Base-by-base conservation (phyloP, 1,284 basidiomycete genomes). In the Melampsora americana region DNA sequence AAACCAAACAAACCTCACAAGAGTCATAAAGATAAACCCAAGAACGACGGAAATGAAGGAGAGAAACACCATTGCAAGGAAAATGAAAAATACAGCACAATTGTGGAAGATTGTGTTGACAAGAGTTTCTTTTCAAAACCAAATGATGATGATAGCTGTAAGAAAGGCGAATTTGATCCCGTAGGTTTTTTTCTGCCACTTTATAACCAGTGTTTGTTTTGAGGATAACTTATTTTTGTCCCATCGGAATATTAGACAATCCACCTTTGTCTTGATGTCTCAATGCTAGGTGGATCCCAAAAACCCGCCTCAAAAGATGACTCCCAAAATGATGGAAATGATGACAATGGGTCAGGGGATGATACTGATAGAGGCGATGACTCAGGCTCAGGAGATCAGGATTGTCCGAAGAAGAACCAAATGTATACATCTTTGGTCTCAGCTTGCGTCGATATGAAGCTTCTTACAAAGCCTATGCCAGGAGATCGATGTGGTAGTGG, bases 111-210 rank as follows among this genome's bases (percentile, higher is more conserved):
- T 39, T 73, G 71, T 66, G 62, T 73, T 48, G 39, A 73, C 32
- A 73, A 56, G 30, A 66, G 62, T 23, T 66, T 44, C 61, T 73
- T 73, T 39, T 66, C 61, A 6, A 26, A 53, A 42, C 42, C 71
- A 44, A 66, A 56, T 30, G 16, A 23, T 18, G 71, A 73, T 48
- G 56, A 61, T 23, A 73, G 46, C 35, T 73, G 71, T 46, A 56
- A 73, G 53, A 53, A 66, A 9, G 71, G 71, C 30, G 39, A 66
- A 56, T 50, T 66, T n/a, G 71, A 73, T 59, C 42, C 62, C 7
- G 71, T 73, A 11, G 12, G 71, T 73, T 18, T 28, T n/a, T n/a
- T 48, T 72, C 35, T 53, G n/a, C n/a, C n/a, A n/a, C 50, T 3
- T 64, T 39, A n/a, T 18, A 12, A 4, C 44, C 6, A 16, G 16